Percentiles rank a stretch among this genome's conserved stretches.
Conservation (phyloP, 108 stramenopile species). For the Cyclotella baltica region DNA sequence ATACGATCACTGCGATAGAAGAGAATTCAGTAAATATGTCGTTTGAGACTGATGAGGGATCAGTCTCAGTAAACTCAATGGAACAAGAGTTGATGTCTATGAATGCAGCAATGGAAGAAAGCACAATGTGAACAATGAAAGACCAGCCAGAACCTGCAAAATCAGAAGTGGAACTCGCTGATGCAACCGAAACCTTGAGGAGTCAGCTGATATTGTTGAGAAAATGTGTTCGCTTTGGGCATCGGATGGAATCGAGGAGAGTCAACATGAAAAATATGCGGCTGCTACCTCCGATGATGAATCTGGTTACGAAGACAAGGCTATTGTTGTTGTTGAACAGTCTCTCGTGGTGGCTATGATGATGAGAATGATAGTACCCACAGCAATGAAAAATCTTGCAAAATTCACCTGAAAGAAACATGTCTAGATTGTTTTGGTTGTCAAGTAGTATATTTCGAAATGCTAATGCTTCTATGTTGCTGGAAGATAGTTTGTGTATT, state of each 20-base stretch:
- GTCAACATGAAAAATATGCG: not conserved
- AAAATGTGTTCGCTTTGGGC: conserved; percentile 21
- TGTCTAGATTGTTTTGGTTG: too few relatives aligned
- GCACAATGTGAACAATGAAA: not conserved
- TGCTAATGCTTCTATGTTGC: too few relatives aligned
- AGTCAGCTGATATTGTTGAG: conserved; percentile 21
- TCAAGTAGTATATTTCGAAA: too few relatives aligned
- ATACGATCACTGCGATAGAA: not conserved
- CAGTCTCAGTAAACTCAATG: not conserved
- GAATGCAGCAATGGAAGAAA: conserved; percentile 12
- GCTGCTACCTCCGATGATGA: conserved; percentile 7
- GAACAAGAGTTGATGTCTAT: conserved; percentile 12
- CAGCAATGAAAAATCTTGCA: conserved; percentile 19
- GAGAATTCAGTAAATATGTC: not conserved
- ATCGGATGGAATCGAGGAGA: conserved; percentile 25
- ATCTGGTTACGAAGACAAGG: conserved; percentile 8
- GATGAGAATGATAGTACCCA: conserved; percentile 14
- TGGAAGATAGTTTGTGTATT: too few relatives aligned
- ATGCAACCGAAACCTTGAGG: not conserved
- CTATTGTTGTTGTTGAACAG: conserved; percentile 9
- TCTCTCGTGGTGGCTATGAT: not conserved
- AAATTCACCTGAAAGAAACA: conserved; percentile 16
- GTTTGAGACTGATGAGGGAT: not conserved
- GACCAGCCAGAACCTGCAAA: not conserved
- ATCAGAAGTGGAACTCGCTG: not conserved